Evolutionary conservation across 768 basidiomycete species (phyloP).

Genomic region (Ramaria sp.): DNA sequence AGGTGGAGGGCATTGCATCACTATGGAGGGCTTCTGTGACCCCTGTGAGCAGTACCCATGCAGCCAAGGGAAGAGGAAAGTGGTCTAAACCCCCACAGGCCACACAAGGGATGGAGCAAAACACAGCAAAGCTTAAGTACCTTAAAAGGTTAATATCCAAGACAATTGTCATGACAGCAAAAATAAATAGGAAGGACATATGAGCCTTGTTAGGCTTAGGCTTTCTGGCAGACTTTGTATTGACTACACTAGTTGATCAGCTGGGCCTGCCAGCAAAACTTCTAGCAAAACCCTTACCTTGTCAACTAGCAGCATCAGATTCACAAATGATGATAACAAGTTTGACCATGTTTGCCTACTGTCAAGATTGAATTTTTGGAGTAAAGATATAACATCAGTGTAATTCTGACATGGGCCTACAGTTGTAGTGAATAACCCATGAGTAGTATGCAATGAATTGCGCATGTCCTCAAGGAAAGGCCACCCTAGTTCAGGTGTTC

Average conservation of each 20-base stretch:
- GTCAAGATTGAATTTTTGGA: too few relatives aligned
- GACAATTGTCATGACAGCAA: background rate
- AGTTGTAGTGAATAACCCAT: too few relatives aligned
- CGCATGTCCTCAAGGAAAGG: too few relatives aligned
- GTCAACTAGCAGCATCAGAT: conserved; percentile 33
- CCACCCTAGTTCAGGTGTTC: too few relatives aligned
- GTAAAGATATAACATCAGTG: too few relatives aligned
- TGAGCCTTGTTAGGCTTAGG: conserved; percentile 11
- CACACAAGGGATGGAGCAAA: background rate
- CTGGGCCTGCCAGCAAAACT: conserved; percentile 17
- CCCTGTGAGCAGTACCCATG: too few relatives aligned
- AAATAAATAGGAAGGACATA: conserved; percentile 7
- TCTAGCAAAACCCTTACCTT: conserved; percentile 22
- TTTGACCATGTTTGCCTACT: conserved; percentile 11
- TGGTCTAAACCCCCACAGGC: too few relatives aligned
- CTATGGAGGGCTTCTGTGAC: too few relatives aligned
- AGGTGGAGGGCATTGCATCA: too few relatives aligned
- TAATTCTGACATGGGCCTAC: too few relatives aligned
- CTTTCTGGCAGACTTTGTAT: conserved; percentile 13
- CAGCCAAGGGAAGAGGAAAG: too few relatives aligned
- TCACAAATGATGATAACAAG: conserved; percentile 28
- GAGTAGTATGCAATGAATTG: too few relatives aligned
- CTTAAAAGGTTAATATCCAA: background rate
- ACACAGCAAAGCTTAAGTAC: background rate
- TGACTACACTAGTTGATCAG: conserved; percentile 16